Evolutionary conservation across 2,329 filamentous ascomycete species (phyloP), one percentile per base, ranked within the genome.

Genomic region (Colletotrichum chlorophyti): DNA sequence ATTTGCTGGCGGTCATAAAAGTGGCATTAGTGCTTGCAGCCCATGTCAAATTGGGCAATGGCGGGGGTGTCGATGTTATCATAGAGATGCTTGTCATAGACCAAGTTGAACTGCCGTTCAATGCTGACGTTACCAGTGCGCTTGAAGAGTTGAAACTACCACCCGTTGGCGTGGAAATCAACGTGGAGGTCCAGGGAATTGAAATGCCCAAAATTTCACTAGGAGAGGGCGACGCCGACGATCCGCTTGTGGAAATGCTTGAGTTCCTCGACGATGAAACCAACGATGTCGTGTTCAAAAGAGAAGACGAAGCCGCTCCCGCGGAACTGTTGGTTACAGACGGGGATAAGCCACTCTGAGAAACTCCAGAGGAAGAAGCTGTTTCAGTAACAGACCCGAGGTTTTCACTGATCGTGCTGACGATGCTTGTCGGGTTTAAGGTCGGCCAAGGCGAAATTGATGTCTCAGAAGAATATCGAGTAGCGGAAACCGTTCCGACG

Each of bases 381-480:
- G 38, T 43, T 14, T 55, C 57, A 19, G 29, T 60, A 12, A 34
- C n/a, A 17, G 51, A 60, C 5, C n/a, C 38, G 19, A 57, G 19
- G 3, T 51, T 55, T 1, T 32, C 57, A 17, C 37, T 54, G 7
- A 31, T 24, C 4, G 15, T 15, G 4, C 11, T 27, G 29, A 10
- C 10, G 2, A n/a, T 45, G n/a, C 15, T 37, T 8, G 37, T 55
- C 5, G 21, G 12, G 12, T 50, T 43, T 12, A 11, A n/a, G 5
- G 35, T 29, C 19, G 34, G 3, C 48, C 37, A 42, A 8, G 19
- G 21, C 5, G 27, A 19, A 11, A 29, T 37, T 3, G 11, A 7
- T 6, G 41, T 37, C 10, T 6, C 23, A 17, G 14, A 14, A 6
- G 24, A 3, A 2, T 26, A 23, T 4, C 34, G 12, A n/a, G 17